phyloP scores from a whole-genome alignment of 208 protist genomes.

The Phytomonas sp. region DNA sequence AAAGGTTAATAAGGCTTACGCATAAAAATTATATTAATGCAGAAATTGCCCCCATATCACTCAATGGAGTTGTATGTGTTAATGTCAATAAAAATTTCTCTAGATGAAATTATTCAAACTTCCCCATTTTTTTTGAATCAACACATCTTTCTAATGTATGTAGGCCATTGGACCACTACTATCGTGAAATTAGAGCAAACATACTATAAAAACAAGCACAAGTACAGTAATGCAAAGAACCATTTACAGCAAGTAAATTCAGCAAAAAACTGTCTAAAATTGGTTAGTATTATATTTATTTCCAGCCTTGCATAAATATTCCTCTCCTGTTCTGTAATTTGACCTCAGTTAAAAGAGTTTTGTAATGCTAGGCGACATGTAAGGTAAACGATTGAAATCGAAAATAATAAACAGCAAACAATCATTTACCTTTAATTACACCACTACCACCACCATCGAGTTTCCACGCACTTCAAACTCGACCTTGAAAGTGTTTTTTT shows the following conservation, averaged over 20 bases:
- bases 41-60: neutral
- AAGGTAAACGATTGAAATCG: neutral
- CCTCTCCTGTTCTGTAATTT: neutral
- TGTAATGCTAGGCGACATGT: neutral
- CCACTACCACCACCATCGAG: neutral
- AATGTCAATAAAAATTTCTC: neutral
- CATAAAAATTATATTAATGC: constrained; percentile 6
- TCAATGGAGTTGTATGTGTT: neutral
- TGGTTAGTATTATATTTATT: neutral
- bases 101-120: neutral
- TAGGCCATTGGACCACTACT: neutral
- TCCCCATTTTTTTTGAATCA: neutral
- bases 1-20: neutral
- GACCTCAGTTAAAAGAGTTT: neutral
- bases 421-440: neutral
- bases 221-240: neutral
- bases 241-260: neutral
- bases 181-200: neutral
- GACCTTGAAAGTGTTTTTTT: too few species aligned
- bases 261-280: neutral
- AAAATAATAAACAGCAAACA: constrained; percentile 5
- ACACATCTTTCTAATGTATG: neutral
- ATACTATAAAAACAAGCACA: constrained; percentile 3
- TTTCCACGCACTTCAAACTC: constrained; percentile 3
- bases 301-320: neutral